A percentile compares a stretch with the other conserved stretches of the same genome.
phyloP scores from a whole-genome alignment of 768 basidiomycete genomes.

The Mycena alexandri region DNA sequence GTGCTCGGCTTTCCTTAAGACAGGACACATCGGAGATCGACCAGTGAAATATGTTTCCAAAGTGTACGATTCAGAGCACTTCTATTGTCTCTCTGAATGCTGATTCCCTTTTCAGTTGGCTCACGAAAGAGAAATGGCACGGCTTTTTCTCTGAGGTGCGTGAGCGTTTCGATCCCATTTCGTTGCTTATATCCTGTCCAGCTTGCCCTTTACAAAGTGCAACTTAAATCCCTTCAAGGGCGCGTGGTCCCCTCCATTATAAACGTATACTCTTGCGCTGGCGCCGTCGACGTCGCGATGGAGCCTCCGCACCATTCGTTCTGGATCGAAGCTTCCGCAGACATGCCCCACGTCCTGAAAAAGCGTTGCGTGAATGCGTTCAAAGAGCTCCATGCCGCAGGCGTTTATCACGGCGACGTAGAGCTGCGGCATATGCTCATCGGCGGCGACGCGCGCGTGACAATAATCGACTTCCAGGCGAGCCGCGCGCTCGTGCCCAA shows the following conservation, averaged over 20 bases:
- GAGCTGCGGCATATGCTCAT: constrained; percentile 68
- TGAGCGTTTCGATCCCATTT: neutral
- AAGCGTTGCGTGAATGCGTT: constrained; percentile 64
- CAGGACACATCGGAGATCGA: constrained; percentile 44
- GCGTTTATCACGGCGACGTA: constrained; percentile 62
- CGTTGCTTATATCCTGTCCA: constrained; percentile 39
- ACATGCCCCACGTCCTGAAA: constrained; percentile 70
- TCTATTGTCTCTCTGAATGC: neutral
- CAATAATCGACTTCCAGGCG: constrained; percentile 67
- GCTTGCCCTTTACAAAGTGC: constrained; percentile 66
- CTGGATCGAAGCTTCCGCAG: constrained; percentile 71
- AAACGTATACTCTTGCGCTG: constrained; percentile 56
- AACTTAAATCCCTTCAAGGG: constrained; percentile 67
- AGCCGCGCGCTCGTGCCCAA: constrained; percentile 47
- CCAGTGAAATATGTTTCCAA: constrained; percentile 52
- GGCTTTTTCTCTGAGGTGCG: constrained; percentile 76
- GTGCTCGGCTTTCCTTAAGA: constrained; percentile 53
- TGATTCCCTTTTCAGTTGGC: constrained; percentile 32
- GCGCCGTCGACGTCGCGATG: constrained; percentile 59
- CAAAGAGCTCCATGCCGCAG: constrained; percentile 59
- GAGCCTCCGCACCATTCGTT: constrained; percentile 69
- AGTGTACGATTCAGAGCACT: constrained; percentile 44
- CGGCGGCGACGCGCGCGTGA: constrained; percentile 64
- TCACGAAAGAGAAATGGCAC: constrained; percentile 35
- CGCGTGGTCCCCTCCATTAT: constrained; percentile 66